phyloP scores from a whole-genome alignment of 306 rosid genomes.

The Carpinus viminea region DNA sequence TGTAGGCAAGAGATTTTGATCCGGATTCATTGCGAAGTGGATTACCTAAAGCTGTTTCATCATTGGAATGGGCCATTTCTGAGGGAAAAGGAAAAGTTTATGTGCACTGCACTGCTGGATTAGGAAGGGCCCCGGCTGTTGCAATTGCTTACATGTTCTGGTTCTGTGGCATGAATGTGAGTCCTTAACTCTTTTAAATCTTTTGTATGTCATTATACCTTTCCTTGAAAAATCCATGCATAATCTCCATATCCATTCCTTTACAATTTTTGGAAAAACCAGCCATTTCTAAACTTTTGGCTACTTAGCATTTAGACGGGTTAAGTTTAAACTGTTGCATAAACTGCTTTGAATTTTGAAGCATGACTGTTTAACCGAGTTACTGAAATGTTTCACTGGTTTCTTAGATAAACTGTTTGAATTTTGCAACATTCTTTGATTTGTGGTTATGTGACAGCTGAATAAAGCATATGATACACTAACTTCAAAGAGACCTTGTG shows the following conservation, averaged over 20 bases:
- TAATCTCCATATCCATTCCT: neutral
- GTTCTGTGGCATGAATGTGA: slow-evolving; percentile 79
- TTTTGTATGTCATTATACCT: slow-evolving; percentile 13
- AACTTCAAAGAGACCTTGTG: slow-evolving; percentile 85
- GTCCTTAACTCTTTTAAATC: slow-evolving; percentile 25
- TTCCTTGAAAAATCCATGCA: slow-evolving; percentile 1
- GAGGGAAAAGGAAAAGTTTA: slow-evolving; percentile 81
- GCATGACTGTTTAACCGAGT: neutral
- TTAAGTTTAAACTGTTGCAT: neutral
- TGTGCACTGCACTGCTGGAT: slow-evolving; percentile 92
- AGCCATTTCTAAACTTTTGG: neutral
- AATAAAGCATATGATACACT: slow-evolving; percentile 72
- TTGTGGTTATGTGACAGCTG: slow-evolving; percentile 49
- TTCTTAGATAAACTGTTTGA: neutral
- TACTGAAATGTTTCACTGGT: slow-evolving; percentile 7
- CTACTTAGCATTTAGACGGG: neutral
- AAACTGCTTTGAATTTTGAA: neutral
- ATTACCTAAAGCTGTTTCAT: slow-evolving; percentile 88
- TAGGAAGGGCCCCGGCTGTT: slow-evolving; percentile 94
- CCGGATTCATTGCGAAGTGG: slow-evolving; percentile 73
- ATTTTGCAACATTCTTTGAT: slow-evolving; percentile 3
- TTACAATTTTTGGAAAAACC: neutral
- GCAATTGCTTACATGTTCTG: slow-evolving; percentile 89
- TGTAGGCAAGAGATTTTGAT: slow-evolving; percentile 87
- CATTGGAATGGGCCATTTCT: slow-evolving; percentile 81